Evolutionary conservation across 2,329 filamentous ascomycete species (phyloP).

Genomic region (Phialemonium atrogriseum): DNA sequence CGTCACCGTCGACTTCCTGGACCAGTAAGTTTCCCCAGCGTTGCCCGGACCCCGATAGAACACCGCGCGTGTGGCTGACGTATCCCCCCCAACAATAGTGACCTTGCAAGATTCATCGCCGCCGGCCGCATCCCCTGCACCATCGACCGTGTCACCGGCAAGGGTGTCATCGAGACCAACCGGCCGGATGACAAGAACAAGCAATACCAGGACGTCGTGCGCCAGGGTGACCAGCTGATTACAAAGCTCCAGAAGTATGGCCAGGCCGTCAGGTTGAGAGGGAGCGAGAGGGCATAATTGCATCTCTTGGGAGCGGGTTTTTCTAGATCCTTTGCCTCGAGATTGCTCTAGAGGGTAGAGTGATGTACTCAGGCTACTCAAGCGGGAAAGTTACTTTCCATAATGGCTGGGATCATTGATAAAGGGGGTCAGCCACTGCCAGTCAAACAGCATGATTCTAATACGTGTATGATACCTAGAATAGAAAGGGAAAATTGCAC

Average conservation of each 20-base stretch:
- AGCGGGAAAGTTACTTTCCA: too few species aligned
- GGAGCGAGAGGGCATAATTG: conserved; percentile 86
- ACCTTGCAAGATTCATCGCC: conserved; percentile 95
- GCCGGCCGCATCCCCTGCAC: conserved; percentile 91
- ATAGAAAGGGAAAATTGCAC: too few species aligned
- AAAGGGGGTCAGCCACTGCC: too few species aligned
- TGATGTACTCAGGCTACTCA: too few species aligned
- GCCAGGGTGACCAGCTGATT: conserved; percentile 94
- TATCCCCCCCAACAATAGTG: too few species aligned
- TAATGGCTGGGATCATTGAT: too few species aligned
- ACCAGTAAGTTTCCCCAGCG: conserved; percentile 57
- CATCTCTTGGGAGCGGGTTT: too few species aligned
- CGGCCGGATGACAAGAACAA: conserved; percentile 98
- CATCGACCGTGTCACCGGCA: conserved; percentile 92
- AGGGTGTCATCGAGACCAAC: conserved; percentile 97
- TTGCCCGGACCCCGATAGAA: neutral
- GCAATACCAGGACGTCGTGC: conserved; percentile 96
- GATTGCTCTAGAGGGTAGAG: conserved; percentile 3
- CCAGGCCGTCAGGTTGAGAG: conserved; percentile 86
- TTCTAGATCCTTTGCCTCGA: too few species aligned
- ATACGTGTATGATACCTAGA: too few species aligned
- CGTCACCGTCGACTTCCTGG: conserved; percentile 91
- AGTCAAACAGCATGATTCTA: too few species aligned
- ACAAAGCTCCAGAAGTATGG: conserved; percentile 99
- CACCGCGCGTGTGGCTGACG: too few species aligned